Evolutionary conservation across 2,329 filamentous ascomycete species (phyloP).

Genomic region (Monilinia polystroma): DNA sequence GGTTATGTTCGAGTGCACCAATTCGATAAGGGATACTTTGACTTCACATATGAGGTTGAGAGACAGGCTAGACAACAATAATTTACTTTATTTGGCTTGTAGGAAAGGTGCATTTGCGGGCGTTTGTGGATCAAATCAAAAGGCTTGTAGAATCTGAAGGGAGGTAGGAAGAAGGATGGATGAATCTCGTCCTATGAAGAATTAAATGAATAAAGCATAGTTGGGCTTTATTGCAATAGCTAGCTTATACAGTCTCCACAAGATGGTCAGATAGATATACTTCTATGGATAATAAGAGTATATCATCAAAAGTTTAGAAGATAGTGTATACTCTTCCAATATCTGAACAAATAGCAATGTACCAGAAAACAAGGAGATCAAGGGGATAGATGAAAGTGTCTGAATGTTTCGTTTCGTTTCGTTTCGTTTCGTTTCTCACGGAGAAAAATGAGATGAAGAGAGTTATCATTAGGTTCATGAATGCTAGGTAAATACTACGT

Average conservation of each 20-base stretch:
- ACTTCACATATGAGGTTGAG: constrained; percentile 99
- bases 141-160: constrained; percentile 22
- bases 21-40: constrained; percentile 98
- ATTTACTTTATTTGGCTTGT: constrained; percentile 31
- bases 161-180: constrained; percentile 11
- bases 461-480: background rate
- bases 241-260: background rate
- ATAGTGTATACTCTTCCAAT: background rate
- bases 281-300: constrained; percentile 16
- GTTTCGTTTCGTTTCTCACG: too few species aligned
- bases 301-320: constrained; percentile 4
- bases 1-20: constrained; percentile 98
- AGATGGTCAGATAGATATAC: constrained; percentile 4
- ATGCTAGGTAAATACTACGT: background rate
- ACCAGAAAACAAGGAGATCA: background rate
- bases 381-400: background rate
- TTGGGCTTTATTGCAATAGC: background rate
- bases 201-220: constrained; percentile 2
- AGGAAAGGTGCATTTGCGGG: constrained; percentile 36
- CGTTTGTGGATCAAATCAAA: constrained; percentile 32
- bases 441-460: background rate
- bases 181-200: constrained; percentile 16
- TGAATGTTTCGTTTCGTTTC: background rate
- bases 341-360: background rate
- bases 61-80: constrained; percentile 56